phyloP scores from a whole-genome alignment of 345 rosid species.

The Gossypium raimondii region DNA sequence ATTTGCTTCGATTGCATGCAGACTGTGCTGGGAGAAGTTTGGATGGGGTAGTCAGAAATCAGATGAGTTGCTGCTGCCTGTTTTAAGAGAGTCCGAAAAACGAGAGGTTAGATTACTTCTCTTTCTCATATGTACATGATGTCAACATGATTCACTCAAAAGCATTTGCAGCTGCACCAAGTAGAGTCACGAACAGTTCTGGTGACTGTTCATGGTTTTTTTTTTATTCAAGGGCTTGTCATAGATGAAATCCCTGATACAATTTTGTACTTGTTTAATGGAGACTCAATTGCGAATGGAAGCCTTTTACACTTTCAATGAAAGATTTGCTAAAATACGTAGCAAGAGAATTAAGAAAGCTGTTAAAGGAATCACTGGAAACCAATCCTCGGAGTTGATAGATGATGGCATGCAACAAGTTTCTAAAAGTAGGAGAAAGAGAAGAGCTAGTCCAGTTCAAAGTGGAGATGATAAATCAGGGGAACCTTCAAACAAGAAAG shows the following conservation, averaged over 20 bases:
- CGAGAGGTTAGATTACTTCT: constrained; percentile 55
- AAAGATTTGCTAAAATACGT: constrained; percentile 93
- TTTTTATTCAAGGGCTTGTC: constrained; percentile 10
- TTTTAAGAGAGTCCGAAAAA: constrained; percentile 83
- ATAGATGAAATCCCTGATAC: constrained; percentile 23
- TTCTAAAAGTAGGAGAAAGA: constrained; percentile 40
- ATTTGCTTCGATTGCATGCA: constrained; percentile 25
- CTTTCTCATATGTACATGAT: not conserved
- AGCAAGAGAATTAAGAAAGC: constrained; percentile 88
- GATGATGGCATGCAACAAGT: constrained; percentile 39
- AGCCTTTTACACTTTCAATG: constrained; percentile 92
- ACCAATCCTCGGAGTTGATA: constrained; percentile 36
- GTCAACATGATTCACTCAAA: not conserved
- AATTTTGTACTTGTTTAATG: constrained; percentile 20
- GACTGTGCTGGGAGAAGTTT: constrained; percentile 95
- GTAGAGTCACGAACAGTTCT: not conserved
- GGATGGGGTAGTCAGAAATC: constrained; percentile 81
- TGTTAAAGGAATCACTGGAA: constrained; percentile 79
- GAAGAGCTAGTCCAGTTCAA: constrained; percentile 21
- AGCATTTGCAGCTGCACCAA: not conserved
- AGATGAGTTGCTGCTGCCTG: constrained; percentile 78
- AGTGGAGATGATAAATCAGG: constrained; percentile 30
- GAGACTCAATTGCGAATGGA: constrained; percentile 94
- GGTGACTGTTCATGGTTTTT: not conserved
- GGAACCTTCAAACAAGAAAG: constrained; percentile 25